Percentiles rank a stretch among this genome's conserved stretches.
Conservation (phyloP, 192 early-diverging fungal genomes). For the Linnemannia exigua region DNA sequence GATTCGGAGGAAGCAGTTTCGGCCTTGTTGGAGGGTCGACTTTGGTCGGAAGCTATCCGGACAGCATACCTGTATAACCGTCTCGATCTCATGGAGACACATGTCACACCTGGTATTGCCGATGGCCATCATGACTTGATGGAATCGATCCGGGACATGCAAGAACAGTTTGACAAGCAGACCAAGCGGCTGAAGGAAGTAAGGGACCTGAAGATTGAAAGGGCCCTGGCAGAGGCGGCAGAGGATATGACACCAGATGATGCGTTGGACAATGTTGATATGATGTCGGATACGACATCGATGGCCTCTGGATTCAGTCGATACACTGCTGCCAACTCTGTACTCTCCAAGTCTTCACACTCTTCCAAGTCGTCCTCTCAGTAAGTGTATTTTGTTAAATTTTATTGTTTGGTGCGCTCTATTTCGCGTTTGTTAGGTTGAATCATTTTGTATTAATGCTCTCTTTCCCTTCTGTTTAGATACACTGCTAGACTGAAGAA, state of each 20-base stretch:
- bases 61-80: constrained; percentile 70
- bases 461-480: constrained; percentile 41
- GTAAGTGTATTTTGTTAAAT: constrained; percentile 26
- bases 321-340: constrained; percentile 76
- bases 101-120: constrained; percentile 75
- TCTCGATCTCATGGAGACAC: constrained; percentile 82
- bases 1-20: constrained; percentile 79
- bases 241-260: constrained; percentile 62
- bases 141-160: constrained; percentile 76
- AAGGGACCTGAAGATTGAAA: constrained; percentile 66
- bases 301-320: constrained; percentile 92
- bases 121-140: constrained; percentile 67
- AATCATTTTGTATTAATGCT: neutral
- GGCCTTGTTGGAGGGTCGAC: constrained; percentile 75
- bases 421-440: neutral
- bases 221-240: constrained; percentile 57
- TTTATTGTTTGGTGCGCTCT: neutral
- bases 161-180: constrained; percentile 75
- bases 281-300: constrained; percentile 95
- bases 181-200: constrained; percentile 68
- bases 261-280: constrained; percentile 88
- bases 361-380: constrained; percentile 49
- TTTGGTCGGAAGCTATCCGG: constrained; percentile 86
- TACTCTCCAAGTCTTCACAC: constrained; percentile 70
- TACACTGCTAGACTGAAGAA: constrained; percentile 80